phyloP scores from a whole-genome alignment of 2,329 filamentous ascomycete genomes.

The Arachnopeziza araneosa region DNA sequence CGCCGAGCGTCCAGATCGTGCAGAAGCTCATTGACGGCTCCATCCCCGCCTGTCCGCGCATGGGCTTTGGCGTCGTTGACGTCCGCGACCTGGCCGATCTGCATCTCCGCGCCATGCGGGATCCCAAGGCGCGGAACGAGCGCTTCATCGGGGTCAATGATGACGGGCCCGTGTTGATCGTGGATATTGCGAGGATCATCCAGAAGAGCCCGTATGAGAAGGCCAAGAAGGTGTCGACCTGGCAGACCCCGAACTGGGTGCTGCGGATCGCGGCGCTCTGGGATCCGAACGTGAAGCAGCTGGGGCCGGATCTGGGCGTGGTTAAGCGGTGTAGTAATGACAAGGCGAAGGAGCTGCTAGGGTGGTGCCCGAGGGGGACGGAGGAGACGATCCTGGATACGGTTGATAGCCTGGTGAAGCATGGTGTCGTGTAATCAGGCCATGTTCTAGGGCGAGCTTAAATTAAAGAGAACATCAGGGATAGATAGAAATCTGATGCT shows the following conservation, averaged over 20 bases:
- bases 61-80: constrained; percentile 24
- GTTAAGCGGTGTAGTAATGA: background rate
- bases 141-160: constrained; percentile 18
- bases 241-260: constrained; percentile 4
- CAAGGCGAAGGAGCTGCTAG: constrained; percentile 4
- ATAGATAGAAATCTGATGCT: no score
- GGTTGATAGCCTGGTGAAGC: background rate
- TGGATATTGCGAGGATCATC: background rate
- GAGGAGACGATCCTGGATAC: constrained; percentile 7
- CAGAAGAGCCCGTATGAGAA: constrained; percentile 5
- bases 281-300: background rate
- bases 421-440: background rate
- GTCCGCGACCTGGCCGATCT: constrained; percentile 31
- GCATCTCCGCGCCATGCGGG: constrained; percentile 29
- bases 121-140: constrained; percentile 21
- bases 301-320: background rate
- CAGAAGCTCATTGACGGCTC: constrained; percentile 27
- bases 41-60: constrained; percentile 25
- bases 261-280: background rate
- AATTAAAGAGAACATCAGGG: no score
- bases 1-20: constrained; percentile 24
- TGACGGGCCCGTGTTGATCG: background rate
- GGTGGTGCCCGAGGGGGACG: constrained; percentile 3
- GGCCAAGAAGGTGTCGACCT: constrained; percentile 1
- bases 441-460: no score